Base-by-base conservation (phyloP, 192 early-diverging fungal genomes). In the Gamsiella multidivaricata region DNA sequence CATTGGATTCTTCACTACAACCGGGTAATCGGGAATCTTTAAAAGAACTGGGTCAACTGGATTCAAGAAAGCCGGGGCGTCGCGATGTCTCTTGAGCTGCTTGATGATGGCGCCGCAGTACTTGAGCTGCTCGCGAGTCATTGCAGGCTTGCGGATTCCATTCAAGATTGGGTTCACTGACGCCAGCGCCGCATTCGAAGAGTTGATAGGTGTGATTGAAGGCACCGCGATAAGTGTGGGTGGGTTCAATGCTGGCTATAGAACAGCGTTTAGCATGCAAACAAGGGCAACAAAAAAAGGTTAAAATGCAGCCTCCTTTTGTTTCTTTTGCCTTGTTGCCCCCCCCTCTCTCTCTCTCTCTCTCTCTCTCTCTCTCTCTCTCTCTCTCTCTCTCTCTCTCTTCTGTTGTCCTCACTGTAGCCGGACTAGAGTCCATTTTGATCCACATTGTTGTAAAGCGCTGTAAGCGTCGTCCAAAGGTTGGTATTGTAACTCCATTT, bases 81-180 rank as follows among this genome's bases (percentile, higher is more conserved):
- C 93, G 64, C 93, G 91, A 59, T 94, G 90, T 47, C 89, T 86
- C 60, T 94, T 94, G 36, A 96, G 78, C 8, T 87, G 83, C 32
- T 87, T 87, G 28, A 97, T 76, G 64, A 95, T 90, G 17, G 91
- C 88, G 12, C 70, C 80, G 79, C 91, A 92, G 73, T 91, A 95
- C 70, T 95, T 96, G 54, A 92, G 80, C 79, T 97, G 95, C 45
- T 95, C 93, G 57, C 88, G 88, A 45, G 89, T 85, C 86, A 94
- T 91, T 23, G 76, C 65, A 5, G 83, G 70, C 31, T 79, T 82
- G 12, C 79, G 62, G 10, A 59, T 28, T n/a, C 61, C 67, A 53
- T 70, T 63, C 11, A 56, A 25, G 12, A 61, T 37, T 17, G 36
- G 46, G 26, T 68, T 58, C 17, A 64, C 5, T 23, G 74, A 25